Percentiles rank a stretch among this genome's conserved stretches.
Conservation (phyloP, 768 basidiomycete genomes). For the Auricularia sp. region DNA sequence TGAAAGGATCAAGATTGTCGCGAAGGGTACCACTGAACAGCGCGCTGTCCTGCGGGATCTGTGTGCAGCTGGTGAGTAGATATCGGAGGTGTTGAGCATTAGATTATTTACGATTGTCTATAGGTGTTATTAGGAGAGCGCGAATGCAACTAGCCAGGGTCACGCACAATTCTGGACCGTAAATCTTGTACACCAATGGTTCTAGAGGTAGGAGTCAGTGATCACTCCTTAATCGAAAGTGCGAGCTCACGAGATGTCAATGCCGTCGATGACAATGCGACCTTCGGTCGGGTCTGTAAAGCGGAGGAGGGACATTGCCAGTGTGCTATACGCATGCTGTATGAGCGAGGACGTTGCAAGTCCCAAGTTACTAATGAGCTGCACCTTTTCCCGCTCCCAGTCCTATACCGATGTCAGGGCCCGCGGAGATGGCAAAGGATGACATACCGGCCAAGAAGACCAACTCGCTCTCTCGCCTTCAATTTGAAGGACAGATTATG, state of each 20-base stretch:
- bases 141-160: not conserved
- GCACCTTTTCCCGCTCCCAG: slow-evolving; percentile 62
- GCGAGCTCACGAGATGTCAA: slow-evolving; percentile 52
- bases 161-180: slow-evolving; percentile 30
- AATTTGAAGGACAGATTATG: slow-evolving; percentile 66
- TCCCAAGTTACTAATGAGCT: too few relatives aligned
- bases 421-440: not conserved
- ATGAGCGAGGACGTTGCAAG: too few relatives aligned
- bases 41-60: slow-evolving; percentile 24
- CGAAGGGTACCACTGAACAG: slow-evolving; percentile 26
- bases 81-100: not conserved
- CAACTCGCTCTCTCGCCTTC: slow-evolving; percentile 61
- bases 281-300: slow-evolving; percentile 75
- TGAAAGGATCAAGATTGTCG: slow-evolving; percentile 36
- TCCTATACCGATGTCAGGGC: slow-evolving; percentile 1
- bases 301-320: slow-evolving; percentile 77
- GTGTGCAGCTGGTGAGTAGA: not conserved
- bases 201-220: not conserved
- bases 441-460: slow-evolving; percentile 61
- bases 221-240: not conserved
- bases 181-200: slow-evolving; percentile 78
- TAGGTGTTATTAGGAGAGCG: not conserved
- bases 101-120: slow-evolving; percentile 13
- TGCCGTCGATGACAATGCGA: slow-evolving; percentile 72
- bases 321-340: slow-evolving; percentile 27